Base-by-base conservation (phyloP, 345 rosid species). In the Turnera subulata region DNA sequence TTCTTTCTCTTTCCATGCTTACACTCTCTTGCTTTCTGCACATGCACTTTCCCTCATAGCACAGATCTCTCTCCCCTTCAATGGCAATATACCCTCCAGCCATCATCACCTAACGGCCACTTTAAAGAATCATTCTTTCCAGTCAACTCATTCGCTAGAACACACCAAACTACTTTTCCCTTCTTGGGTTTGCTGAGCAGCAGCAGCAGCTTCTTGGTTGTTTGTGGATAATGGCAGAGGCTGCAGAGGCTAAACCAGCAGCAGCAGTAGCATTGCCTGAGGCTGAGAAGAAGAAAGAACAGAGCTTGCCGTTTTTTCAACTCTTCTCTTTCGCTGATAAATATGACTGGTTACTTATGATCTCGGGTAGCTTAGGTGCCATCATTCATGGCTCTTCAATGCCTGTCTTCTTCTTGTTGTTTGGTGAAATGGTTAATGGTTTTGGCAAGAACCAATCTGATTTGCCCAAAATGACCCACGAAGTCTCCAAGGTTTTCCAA, bases 391-490 rank as follows among this genome's bases (percentile, higher is more conserved):
- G 99, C 61, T 87, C 99, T 39, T 81, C 99, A 22, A 90, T 89
- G 99, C 99, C 97, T 54, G 86, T 89, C 62, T 93, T 93, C 73
- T 93, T 93, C 82, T 77, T 93, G 50, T 80, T 93, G 1, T 93
- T 93, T 59, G 99, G 99, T 48, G 81, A 93, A 79, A 93, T 93
- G 99, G 95, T 93, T 50, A 93, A 93, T 69, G 99, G 99, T 12
- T 93, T 93, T 64, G 99, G 99, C 38, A 81, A 89, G 75, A 93
- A 93, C 76, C 99, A 93, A 66, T 72, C 84, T 69, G 92, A 93
- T 81, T 80, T 93, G 67, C 63, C 70, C 46, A 87, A 84, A 61
- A 87, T 93, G 99, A 88, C 89, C 20, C 85, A 93, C 18, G 96
- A 93, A 85, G 99, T 93, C 47, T 80, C 89, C 13, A 89, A 73